phyloP scores from a whole-genome alignment of 2,329 filamentous ascomycete species.

The Fusarium subtropicale region DNA sequence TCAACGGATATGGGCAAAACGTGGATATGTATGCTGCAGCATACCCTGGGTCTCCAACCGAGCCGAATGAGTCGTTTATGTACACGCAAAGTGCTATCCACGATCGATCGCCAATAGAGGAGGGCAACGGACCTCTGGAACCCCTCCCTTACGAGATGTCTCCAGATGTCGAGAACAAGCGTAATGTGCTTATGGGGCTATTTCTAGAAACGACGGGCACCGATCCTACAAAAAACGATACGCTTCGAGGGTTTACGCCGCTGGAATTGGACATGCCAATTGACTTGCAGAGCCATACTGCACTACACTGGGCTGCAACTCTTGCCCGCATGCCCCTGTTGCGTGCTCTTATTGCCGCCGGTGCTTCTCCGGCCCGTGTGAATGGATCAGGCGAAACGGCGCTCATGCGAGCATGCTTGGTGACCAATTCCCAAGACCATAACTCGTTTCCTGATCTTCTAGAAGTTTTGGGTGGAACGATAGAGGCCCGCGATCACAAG shows the following conservation, averaged over 20 bases:
- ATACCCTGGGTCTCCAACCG: conserved; percentile 79
- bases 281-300: conserved; percentile 88
- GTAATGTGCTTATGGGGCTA: conserved; percentile 82
- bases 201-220: conserved; percentile 80
- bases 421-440: conserved; percentile 94
- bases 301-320: conserved; percentile 95
- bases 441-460: conserved; percentile 90
- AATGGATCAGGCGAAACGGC: conserved; percentile 93
- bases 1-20: conserved; percentile 64
- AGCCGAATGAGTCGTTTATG: conserved; percentile 82
- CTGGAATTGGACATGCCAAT: conserved; percentile 92
- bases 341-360: conserved; percentile 82
- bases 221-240: conserved; percentile 79
- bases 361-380: conserved; percentile 87
- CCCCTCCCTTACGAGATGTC: conserved; percentile 72
- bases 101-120: conserved; percentile 57
- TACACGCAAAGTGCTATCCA: conserved; percentile 66
- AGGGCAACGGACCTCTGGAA: conserved; percentile 69
- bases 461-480: conserved; percentile 87
- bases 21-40: conserved; percentile 60
- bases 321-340: conserved; percentile 86
- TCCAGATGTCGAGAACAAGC: conserved; percentile 80
- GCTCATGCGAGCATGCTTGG: conserved; percentile 89
- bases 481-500: conserved; percentile 89
- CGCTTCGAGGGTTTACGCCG: conserved; percentile 79